Conservation (phyloP, 371 early-diverging fungal genomes). For the Parasitella parasitica region DNA sequence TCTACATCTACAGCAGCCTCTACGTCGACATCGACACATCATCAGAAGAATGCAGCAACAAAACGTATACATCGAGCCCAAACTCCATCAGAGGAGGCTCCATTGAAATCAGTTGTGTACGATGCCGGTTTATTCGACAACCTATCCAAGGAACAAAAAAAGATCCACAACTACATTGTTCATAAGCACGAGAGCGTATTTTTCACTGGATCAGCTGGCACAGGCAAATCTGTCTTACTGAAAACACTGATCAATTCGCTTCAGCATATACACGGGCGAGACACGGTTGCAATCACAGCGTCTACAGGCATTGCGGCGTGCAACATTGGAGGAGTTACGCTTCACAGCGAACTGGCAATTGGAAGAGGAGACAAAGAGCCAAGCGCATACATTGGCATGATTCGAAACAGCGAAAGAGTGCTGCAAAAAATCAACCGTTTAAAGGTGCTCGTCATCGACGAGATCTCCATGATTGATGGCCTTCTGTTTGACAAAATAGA, state of each 20-base stretch:
- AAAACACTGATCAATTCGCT: slow-evolving; percentile 65
- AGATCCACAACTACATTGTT: slow-evolving; percentile 56
- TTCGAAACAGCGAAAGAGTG: slow-evolving; percentile 20
- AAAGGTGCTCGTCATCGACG: slow-evolving; percentile 84
- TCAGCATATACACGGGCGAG: slow-evolving; percentile 9
- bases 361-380: slow-evolving; percentile 61
- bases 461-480: slow-evolving; percentile 90
- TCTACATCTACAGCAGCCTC: too few species aligned
- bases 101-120: too few species aligned
- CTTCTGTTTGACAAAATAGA: slow-evolving; percentile 82
- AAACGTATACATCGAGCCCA: too few species aligned
- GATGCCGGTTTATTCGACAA: neutral
- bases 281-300: slow-evolving; percentile 77
- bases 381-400: slow-evolving; percentile 38
- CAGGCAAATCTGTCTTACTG: slow-evolving; percentile 76
- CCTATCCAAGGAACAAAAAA: slow-evolving; percentile 61
- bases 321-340: slow-evolving; percentile 78
- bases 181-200: slow-evolving; percentile 59
- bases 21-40: too few species aligned
- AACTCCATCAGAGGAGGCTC: too few species aligned
- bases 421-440: slow-evolving; percentile 52
- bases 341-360: slow-evolving; percentile 57
- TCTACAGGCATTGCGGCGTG: slow-evolving; percentile 89
- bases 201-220: slow-evolving; percentile 84
- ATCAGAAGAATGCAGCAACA: too few species aligned